These are phyloP conservation scores for Clonostachys chloroleuca DNA, from an alignment of 2,329 filamentous ascomycete species.

Conservation along the genomic window DNA sequence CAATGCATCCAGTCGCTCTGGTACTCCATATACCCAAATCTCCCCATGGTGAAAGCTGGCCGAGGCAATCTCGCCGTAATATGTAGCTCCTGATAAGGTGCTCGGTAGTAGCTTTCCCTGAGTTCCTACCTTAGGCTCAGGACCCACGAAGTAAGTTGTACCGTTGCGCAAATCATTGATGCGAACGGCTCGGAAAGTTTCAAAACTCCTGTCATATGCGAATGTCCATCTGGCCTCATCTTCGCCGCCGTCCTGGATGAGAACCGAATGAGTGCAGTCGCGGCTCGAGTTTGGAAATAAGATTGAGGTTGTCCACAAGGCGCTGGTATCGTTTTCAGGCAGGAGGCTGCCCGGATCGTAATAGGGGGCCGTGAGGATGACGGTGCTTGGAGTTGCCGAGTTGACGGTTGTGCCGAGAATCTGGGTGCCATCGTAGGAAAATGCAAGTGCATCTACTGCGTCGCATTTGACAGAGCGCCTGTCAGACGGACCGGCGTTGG, in stretches of 20 bases:
- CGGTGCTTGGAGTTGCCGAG: constrained; percentile 61
- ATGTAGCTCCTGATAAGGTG: constrained; percentile 66
- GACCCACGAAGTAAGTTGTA: constrained; percentile 75
- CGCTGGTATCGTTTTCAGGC: constrained; percentile 63
- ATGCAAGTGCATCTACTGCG: constrained; percentile 67
- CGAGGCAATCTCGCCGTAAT: constrained; percentile 66
- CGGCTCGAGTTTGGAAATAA: constrained; percentile 77
- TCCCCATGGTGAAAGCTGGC: constrained; percentile 69
- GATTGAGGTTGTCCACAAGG: constrained; percentile 82
- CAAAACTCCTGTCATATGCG: constrained; percentile 71
- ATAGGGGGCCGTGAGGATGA: constrained; percentile 75
- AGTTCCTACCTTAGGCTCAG: constrained; percentile 45
- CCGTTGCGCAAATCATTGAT: constrained; percentile 72
- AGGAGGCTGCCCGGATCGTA: constrained; percentile 67
- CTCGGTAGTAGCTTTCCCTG: constrained; percentile 61
- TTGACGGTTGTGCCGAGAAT: constrained; percentile 71
- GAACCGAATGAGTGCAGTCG: constrained; percentile 72
- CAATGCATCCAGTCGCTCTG: constrained; percentile 64
- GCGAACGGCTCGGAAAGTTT: constrained; percentile 73
- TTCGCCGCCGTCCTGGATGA: constrained; percentile 56
- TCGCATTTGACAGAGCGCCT: constrained; percentile 75
- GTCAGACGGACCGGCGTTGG: constrained; percentile 59
- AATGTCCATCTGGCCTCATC: constrained; percentile 73
- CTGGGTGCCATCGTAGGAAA: constrained; percentile 75
- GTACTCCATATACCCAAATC: constrained; percentile 76